These are phyloP conservation scores for Tolypocladium ovalisporum DNA, from an alignment of 2,329 filamentous ascomycete genomes.

Conservation along the genomic window DNA sequence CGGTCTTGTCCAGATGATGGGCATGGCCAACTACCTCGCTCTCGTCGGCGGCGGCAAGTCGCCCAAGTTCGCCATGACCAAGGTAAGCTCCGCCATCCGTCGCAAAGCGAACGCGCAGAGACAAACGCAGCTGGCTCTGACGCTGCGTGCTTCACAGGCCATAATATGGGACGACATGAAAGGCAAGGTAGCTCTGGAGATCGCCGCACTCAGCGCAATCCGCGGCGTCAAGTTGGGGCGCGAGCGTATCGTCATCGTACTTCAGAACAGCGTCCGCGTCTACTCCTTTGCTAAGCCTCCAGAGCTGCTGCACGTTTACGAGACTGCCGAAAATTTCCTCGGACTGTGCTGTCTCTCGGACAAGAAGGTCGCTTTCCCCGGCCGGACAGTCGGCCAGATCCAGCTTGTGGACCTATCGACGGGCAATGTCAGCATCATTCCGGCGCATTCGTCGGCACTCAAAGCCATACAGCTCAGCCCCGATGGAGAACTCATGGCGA, in stretches of 20 bases:
- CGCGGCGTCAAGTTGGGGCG: slow-evolving; percentile 69
- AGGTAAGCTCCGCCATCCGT: slow-evolving; percentile 34
- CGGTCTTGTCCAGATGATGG: slow-evolving; percentile 76
- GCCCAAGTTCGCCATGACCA: slow-evolving; percentile 80
- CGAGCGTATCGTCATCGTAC: slow-evolving; percentile 66
- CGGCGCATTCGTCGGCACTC: slow-evolving; percentile 72
- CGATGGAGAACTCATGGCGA: slow-evolving; percentile 74
- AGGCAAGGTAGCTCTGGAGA: slow-evolving; percentile 59
- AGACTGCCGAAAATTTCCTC: slow-evolving; percentile 74
- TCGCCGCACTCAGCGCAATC: slow-evolving; percentile 72
- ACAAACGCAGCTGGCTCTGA: neutral
- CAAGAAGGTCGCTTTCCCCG: slow-evolving; percentile 70
- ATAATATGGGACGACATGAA: slow-evolving; percentile 89
- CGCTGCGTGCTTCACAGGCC: slow-evolving; percentile 31
- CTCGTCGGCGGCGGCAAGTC: slow-evolving; percentile 79
- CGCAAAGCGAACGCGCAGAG: neutral
- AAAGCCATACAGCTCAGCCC: slow-evolving; percentile 69
- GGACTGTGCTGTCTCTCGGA: slow-evolving; percentile 71
- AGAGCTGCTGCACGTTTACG: slow-evolving; percentile 61
- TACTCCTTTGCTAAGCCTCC: slow-evolving; percentile 70
- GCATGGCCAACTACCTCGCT: slow-evolving; percentile 75
- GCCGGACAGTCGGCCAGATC: slow-evolving; percentile 78
- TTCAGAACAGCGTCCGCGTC: slow-evolving; percentile 72
- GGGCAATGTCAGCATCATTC: slow-evolving; percentile 83
- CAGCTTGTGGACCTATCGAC: slow-evolving; percentile 72